These are phyloP conservation scores for Trichoderma atroviride DNA, from an alignment of 2,329 filamentous ascomycete species.

Conservation along the genomic window DNA sequence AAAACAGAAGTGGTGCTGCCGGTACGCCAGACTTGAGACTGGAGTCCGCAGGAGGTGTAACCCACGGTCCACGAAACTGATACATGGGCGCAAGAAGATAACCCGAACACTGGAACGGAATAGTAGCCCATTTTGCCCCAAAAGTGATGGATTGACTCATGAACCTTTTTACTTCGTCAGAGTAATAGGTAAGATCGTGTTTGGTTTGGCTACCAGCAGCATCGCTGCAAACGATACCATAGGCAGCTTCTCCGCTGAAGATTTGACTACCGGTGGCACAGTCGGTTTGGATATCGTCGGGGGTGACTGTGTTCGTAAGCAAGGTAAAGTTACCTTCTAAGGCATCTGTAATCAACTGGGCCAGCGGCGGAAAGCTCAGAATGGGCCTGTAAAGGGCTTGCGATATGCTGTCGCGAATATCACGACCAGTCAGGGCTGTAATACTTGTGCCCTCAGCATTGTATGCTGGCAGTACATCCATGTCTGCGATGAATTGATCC, in stretches of 20 bases:
- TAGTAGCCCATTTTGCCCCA: conserved; percentile 5
- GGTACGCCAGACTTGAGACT: neutral
- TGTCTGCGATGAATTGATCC: too few species aligned
- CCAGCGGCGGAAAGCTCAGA: neutral
- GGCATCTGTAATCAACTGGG: neutral
- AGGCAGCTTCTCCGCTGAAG: neutral
- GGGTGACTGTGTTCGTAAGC: too few species aligned
- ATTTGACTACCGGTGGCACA: neutral
- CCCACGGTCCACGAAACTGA: conserved; percentile 9
- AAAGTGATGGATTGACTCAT: neutral
- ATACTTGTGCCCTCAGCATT: neutral
- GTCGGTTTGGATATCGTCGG: neutral
- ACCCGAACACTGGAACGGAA: neutral
- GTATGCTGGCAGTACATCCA: too few species aligned
- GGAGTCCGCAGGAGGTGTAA: neutral
- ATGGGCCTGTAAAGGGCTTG: neutral
- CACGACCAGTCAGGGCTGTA: conserved; percentile 1
- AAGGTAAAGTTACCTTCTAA: conserved; percentile 5
- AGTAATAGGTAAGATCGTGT: too few species aligned
- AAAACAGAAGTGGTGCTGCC: conserved; percentile 2
- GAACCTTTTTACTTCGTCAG: too few species aligned
- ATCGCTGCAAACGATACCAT: conserved; percentile 2
- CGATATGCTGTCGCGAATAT: conserved; percentile 2
- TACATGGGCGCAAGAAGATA: conserved; percentile 3
- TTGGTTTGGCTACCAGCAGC: neutral